Base-by-base conservation (phyloP, 768 basidiomycete species). In the Pisolithus tinctorius region DNA sequence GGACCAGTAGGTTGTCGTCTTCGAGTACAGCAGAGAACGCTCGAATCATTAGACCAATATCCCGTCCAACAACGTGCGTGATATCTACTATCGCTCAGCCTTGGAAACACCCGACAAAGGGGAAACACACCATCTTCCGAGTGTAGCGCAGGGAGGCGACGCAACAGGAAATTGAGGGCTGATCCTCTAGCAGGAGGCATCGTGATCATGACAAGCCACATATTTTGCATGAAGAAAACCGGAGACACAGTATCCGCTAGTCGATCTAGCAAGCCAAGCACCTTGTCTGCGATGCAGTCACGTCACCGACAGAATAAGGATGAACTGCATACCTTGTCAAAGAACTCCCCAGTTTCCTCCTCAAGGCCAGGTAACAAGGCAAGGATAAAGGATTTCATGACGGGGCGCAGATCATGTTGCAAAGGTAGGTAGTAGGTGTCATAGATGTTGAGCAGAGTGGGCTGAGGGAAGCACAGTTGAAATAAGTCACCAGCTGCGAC, bases 341-440 rank as follows among this genome's bases (percentile, higher is more conserved):
- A 97, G 70, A 89, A 96, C 68, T 98, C 96, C 1, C 93, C 90
- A 0, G 93, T 94, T 67, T 97, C 95, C 66, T 99, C 96, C 66
- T 99, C 96, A 47, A 98, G 73, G 2, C 96, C 96, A 2, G 96
- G 96, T 10, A 99, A 79, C 23, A 99, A 68, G 0, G 95, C 89
- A 42, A 99, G 78, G 48, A 96, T 91, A 63, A 98, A 88, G 0
- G 95, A 88, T 67, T 97, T 97, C 79, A 89, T 93, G 11, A 92
- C 77, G 16, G 93, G 94, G 36, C 95, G 83, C 16, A 99, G 74
- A 40, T 79, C 77, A 4, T 69, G 71, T 71, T 93, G 84, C 29
- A 99, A 71, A 1, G 96, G 92, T 5, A 98, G 72, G 67, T 96
- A 99, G 70, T 91, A 82, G 7, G 82, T 87, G 59, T 96, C 91